Evolutionary conservation across 345 rosid genomes (phyloP).

Genomic region (Salix brachista): DNA sequence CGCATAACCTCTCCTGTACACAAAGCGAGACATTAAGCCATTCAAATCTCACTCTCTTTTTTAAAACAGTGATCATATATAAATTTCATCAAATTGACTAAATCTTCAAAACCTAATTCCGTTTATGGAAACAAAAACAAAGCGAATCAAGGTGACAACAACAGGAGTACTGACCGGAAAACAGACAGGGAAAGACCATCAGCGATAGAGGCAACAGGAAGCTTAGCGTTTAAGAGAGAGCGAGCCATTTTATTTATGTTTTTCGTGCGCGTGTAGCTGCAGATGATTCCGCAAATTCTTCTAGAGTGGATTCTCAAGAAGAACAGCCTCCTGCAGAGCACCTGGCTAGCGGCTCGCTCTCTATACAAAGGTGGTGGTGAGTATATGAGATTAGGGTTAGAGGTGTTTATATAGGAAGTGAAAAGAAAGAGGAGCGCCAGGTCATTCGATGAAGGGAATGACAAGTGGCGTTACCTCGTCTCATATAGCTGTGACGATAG

Average conservation of each 20-base stretch:
- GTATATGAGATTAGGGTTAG: background rate
- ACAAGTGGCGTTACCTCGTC: too few species aligned
- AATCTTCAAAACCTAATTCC: background rate
- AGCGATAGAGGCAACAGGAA: conserved; percentile 17
- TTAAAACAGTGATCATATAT: background rate
- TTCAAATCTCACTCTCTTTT: background rate
- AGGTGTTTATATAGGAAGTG: background rate
- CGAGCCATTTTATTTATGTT: conserved; percentile 34
- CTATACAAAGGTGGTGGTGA: background rate
- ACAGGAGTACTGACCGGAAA: conserved; percentile 19
- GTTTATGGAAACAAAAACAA: background rate
- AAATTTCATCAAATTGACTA: background rate
- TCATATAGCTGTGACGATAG: too few species aligned
- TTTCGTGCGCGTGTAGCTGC: background rate
- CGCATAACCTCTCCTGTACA: conserved; percentile 43
- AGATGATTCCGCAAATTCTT: background rate
- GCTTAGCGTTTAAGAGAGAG: conserved; percentile 24
- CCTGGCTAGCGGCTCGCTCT: conserved; percentile 3
- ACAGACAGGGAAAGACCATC: conserved; percentile 21
- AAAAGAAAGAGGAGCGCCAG: too few species aligned
- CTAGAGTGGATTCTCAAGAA: conserved; percentile 3
- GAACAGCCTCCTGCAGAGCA: background rate
- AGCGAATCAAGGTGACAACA: too few species aligned
- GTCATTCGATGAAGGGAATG: too few species aligned
- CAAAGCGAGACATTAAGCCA: background rate